Evolutionary conservation across 352 stramenopile species (phyloP).

Genomic region (Phytopythium boreale): DNA sequence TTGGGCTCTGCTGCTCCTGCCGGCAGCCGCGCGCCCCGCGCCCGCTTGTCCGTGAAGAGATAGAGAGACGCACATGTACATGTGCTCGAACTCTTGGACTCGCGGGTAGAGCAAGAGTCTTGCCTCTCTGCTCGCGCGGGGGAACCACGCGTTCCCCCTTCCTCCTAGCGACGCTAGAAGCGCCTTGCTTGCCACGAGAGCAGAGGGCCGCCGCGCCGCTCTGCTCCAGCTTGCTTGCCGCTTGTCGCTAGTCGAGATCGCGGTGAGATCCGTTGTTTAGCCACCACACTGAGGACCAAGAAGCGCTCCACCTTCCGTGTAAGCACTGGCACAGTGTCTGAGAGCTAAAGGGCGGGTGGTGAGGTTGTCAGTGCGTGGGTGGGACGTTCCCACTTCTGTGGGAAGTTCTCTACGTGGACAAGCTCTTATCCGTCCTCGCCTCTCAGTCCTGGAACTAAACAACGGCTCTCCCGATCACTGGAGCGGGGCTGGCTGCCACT

Average conservation of each 20-base stretch:
- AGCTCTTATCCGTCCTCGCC: neutral
- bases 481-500: neutral
- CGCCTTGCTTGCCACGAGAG: constrained; percentile 87
- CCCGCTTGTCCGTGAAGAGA: neutral
- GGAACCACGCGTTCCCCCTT: neutral
- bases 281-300: constrained; percentile 6
- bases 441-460: neutral
- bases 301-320: neutral
- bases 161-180: constrained; percentile 61
- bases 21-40: constrained; percentile 2
- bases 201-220: constrained; percentile 27
- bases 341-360: neutral
- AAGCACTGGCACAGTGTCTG: constrained; percentile 1
- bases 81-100: neutral
- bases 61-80: neutral
- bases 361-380: no score
- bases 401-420: no score
- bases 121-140: neutral
- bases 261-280: constrained; percentile 79
- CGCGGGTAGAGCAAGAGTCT: neutral
- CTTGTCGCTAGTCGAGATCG: constrained; percentile 33
- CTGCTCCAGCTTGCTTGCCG: constrained; percentile 86
- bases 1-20: neutral
- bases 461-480: neutral
- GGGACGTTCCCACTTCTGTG: neutral